A percentile compares a stretch with the other conserved stretches of the same genome.
Conservation (phyloP, 768 basidiomycete species). For the Suillus decipiens region DNA sequence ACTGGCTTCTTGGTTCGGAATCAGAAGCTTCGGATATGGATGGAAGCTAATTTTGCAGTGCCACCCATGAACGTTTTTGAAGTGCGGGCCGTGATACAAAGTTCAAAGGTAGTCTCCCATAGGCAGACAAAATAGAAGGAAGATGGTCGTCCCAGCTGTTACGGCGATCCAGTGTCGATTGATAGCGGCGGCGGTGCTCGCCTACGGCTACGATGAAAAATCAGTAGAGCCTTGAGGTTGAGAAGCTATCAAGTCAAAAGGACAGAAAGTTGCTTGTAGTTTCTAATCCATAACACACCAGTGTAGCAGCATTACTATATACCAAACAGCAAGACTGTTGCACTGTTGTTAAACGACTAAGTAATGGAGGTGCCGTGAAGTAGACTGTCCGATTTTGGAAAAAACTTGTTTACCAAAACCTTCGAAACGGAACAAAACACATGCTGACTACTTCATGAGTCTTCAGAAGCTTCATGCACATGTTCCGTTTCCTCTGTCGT, state of each 20-base stretch:
- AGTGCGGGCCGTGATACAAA: background rate
- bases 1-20: background rate
- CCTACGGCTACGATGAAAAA: background rate
- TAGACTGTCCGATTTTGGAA: background rate
- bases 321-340: background rate
- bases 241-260: background rate
- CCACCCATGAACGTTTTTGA: background rate
- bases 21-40: background rate
- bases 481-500: conserved; percentile 11
- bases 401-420: background rate
- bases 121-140: background rate
- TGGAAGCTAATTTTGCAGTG: background rate
- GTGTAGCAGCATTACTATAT: background rate
- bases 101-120: background rate
- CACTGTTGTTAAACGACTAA: background rate
- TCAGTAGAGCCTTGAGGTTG: background rate
- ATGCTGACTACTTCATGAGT: background rate
- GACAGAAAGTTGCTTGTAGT: background rate
- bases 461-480: conserved; percentile 3
- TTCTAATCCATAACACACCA: background rate
- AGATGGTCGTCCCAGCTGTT: background rate
- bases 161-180: background rate
- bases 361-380: background rate
- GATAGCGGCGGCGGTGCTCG: background rate
- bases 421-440: background rate